These are phyloP conservation scores for Candida wancherniae DNA, from an alignment of 805 yeast species.

Conservation along the genomic window DNA sequence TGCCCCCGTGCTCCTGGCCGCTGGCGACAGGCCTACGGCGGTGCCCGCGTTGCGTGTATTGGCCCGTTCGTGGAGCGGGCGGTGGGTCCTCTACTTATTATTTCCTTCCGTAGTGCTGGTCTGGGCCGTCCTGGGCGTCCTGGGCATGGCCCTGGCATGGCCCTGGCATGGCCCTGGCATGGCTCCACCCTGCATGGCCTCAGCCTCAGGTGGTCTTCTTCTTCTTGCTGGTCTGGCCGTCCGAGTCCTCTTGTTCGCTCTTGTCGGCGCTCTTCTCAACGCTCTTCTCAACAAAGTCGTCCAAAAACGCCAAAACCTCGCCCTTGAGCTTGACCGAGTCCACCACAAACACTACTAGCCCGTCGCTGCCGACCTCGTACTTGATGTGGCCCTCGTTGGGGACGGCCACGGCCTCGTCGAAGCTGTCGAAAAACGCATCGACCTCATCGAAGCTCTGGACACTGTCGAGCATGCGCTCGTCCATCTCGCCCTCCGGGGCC, in stretches of 20 bases:
- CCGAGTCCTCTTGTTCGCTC: conserved; percentile 1
- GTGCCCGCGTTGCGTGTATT: too few relatives aligned
- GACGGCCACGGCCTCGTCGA: conserved; percentile 47
- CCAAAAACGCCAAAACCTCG: conserved; percentile 40
- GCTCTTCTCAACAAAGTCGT: conserved; percentile 22
- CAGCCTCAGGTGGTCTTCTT: too few relatives aligned
- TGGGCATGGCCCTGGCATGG: conserved; percentile 1
- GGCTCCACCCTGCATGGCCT: too few relatives aligned
- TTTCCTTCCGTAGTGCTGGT: too few relatives aligned
- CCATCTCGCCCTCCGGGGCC: conserved; percentile 41
- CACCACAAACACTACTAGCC: conserved; percentile 52
- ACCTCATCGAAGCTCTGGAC: conserved; percentile 45
- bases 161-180: too few relatives aligned
- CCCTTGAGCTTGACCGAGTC: conserved; percentile 35
- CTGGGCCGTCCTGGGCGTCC: too few relatives aligned
- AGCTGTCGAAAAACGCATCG: conserved; percentile 48
- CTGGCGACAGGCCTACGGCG: too few relatives aligned
- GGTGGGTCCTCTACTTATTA: too few relatives aligned
- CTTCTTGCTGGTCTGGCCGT: background rate
- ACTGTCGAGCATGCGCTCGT: conserved; percentile 43
- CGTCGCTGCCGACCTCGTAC: conserved; percentile 60
- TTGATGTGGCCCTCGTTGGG: conserved; percentile 53
- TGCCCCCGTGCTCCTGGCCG: too few relatives aligned
- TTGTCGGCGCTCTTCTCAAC: conserved; percentile 1
- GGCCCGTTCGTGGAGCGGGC: too few relatives aligned